Evolutionary conservation across 768 basidiomycete genomes (phyloP), one percentile per base, ranked within the genome.

Genomic region (Boletus speciosus): DNA sequence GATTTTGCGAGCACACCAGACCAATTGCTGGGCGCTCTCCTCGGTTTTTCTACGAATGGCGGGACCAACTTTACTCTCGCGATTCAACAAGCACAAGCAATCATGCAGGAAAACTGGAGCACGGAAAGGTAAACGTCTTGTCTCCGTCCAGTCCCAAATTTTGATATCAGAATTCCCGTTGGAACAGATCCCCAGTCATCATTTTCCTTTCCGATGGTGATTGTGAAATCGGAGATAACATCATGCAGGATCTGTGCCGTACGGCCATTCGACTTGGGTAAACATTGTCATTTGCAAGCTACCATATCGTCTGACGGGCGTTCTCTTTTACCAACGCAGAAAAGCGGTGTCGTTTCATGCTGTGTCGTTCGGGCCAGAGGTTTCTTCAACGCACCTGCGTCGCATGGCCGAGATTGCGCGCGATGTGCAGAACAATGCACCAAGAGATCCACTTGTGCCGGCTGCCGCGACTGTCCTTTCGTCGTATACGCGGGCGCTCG

Each of bases 261-360:
- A 49, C 74, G 2, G 74, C 82, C 0, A 56, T 78, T n/a, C 66
- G 69, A 19, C 75, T 72, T 5, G 81, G 82, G 81, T 81, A 55
- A 34, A 62, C 5, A 4, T 15, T 15, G 5, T 19, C 19, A 5
- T 34, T 15, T 25, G 0, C n/a, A 2, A 9, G 4, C 1, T 19
- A 3, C 38, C 38, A 21, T 0, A 5, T 34, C 21, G 5, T 25
- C 7, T 16, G 36, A 59, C 23, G 16, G 2, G 19, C 5, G 5
- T 23, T 47, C 19, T 40, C 25, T 4, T 25, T 41, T 21, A 19
- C 3, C 0, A 38, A 32, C 5, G 12, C 39, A 84, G 83, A 12
- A 80, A 80, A 68, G 67, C 82, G 1, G 67, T 83, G 1, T 81
- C 82, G 0, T 80, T 85, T 60, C 83, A 85, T 45, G 63, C 82